Evolutionary conservation across 768 basidiomycete genomes (phyloP).

Genomic region (Suillus tomentosus): DNA sequence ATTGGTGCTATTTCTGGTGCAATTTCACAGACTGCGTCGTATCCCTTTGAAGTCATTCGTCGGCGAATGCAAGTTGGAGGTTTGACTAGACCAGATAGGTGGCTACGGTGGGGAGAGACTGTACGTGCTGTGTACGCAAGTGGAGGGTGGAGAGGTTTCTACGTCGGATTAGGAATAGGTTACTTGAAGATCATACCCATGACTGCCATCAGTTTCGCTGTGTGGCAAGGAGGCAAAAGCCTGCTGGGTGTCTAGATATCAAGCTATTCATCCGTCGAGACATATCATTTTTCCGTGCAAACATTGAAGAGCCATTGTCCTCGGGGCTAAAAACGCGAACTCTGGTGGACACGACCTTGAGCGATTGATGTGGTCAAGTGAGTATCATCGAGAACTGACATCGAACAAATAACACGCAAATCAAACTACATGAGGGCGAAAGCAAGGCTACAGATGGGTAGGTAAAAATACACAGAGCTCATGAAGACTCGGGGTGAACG

Average conservation of each 20-base stretch:
- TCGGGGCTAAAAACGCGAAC: neutral
- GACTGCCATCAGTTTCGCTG: constrained; percentile 89
- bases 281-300: neutral
- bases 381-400: neutral
- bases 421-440: neutral
- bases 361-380: neutral
- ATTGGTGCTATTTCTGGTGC: constrained; percentile 88
- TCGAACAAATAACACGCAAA: neutral
- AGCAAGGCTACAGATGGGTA: constrained; percentile 5
- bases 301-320: neutral
- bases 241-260: constrained; percentile 25
- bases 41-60: constrained; percentile 93
- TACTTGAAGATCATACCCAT: constrained; percentile 95
- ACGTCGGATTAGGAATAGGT: constrained; percentile 87
- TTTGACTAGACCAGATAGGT: constrained; percentile 70
- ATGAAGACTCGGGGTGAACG: constrained; percentile 16
- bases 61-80: constrained; percentile 96
- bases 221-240: constrained; percentile 66
- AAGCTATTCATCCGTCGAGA: neutral
- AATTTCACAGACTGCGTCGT: constrained; percentile 85
- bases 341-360: neutral
- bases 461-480: constrained; percentile 7
- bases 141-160: constrained; percentile 87
- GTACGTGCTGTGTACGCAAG: constrained; percentile 61
- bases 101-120: constrained; percentile 82